Conservation (phyloP, 2,329 filamentous ascomycete species). For the Pseudovirgaria hyperparasitica region DNA sequence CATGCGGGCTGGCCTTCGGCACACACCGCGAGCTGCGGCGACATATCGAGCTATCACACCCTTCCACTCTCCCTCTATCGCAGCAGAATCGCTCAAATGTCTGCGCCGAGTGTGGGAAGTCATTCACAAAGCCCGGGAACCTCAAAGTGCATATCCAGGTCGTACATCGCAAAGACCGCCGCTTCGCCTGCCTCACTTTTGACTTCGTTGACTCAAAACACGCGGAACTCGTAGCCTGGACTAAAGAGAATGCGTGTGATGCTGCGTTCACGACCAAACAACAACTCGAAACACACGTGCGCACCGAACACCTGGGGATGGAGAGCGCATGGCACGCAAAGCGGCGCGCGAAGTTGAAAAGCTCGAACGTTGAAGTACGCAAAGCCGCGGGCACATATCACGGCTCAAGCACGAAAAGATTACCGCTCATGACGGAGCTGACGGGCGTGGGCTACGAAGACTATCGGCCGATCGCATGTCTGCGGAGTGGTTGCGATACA, state of each 20-base stretch:
- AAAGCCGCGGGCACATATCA: slow-evolving; percentile 2
- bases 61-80: slow-evolving; percentile 36
- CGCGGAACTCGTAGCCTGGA: slow-evolving; percentile 47
- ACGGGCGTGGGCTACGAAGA: slow-evolving; percentile 44
- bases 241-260: slow-evolving; percentile 56
- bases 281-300: slow-evolving; percentile 71
- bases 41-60: slow-evolving; percentile 68
- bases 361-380: slow-evolving; percentile 1
- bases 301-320: slow-evolving; percentile 65
- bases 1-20: slow-evolving; percentile 58
- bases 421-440: slow-evolving; percentile 32
- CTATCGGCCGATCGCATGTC: slow-evolving; percentile 39
- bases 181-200: slow-evolving; percentile 66
- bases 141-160: slow-evolving; percentile 66
- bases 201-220: slow-evolving; percentile 45
- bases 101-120: slow-evolving; percentile 55
- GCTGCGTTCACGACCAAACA: slow-evolving; percentile 64
- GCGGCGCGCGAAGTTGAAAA: slow-evolving; percentile 24
- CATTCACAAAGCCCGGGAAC: slow-evolving; percentile 75
- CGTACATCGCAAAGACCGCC: slow-evolving; percentile 59
- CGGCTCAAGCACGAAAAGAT: slow-evolving; percentile 6
- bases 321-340: slow-evolving; percentile 24
- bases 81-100: slow-evolving; percentile 56
- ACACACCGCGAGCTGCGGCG: slow-evolving; percentile 39
- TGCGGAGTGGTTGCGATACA: slow-evolving; percentile 36